Base-by-base conservation (phyloP, 192 early-diverging fungal species). In the Dissophora globulifera region DNA sequence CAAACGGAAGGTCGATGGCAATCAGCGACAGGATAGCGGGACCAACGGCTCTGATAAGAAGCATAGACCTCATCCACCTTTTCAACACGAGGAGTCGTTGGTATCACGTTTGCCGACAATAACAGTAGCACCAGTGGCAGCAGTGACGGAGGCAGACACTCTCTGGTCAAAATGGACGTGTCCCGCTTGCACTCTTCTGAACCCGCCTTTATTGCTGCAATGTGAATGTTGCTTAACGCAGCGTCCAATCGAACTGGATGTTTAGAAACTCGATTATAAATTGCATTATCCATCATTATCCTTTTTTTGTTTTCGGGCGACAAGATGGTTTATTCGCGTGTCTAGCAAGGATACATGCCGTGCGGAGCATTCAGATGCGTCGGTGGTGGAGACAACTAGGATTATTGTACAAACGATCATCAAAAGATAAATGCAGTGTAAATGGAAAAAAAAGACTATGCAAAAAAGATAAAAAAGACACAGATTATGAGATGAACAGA, bases 121-220 rank as follows among this genome's bases (percentile, higher is more conserved):
- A n/a, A n/a, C n/a, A n/a, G n/a, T n/a, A n/a, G n/a, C n/a, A n/a
- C n/a, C n/a, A n/a, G n/a, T n/a, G n/a, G n/a, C n/a, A n/a, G n/a
- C n/a, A n/a, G n/a, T n/a, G n/a, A n/a, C n/a, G n/a, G n/a, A n/a
- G n/a, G n/a, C n/a, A 19, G 56, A 20, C 13, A 56, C 30, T 38
- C 22, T 46, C 13, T 74, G 67, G 55, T 35, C 16, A 22, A 31
- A 58, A 30, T 90, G 89, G 89, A 17, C 61, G 10, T 90, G 89
- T 60, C 71, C 85, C 0, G 20, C 41, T 10, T 90, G 89, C 62
- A 90, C 89, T n/a, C 67, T 88, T 25, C 2, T 83, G 31, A 89
- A 89, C 52, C n/a, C 33, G 27, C 49, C 79, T 13, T 31, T 83
- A 33, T 70, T 42, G 4, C 63, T 84, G 1, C 80, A 80, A 47